Conservation (phyloP, 2,329 filamentous ascomycete genomes). For the Apiospora phragmitis region DNA sequence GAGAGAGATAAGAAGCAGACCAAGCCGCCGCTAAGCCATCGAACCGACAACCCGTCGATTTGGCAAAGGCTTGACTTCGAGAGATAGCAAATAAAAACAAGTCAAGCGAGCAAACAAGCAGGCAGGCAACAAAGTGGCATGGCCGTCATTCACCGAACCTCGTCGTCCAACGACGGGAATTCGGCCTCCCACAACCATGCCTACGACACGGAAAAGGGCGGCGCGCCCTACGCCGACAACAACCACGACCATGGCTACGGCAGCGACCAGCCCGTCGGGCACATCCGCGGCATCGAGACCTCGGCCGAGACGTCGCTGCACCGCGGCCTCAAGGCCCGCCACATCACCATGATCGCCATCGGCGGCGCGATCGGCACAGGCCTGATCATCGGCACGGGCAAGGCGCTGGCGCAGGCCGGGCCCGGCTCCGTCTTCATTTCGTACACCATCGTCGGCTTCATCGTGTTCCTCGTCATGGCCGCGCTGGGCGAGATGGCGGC, state of each 20-base stretch:
- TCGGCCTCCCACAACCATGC: conserved; percentile 12
- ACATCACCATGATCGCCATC: conserved; percentile 66
- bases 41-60: background rate
- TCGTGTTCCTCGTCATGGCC: conserved; percentile 82
- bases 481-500: conserved; percentile 82
- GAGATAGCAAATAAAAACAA: background rate
- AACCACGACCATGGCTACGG: conserved; percentile 26
- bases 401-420: conserved; percentile 52
- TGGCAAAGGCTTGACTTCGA: background rate
- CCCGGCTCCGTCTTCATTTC: conserved; percentile 72
- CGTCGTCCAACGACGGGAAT: conserved; percentile 29
- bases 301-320: conserved; percentile 48
- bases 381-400: conserved; percentile 69
- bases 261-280: conserved; percentile 22
- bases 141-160: conserved; percentile 30
- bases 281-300: conserved; percentile 51
- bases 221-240: conserved; percentile 23
- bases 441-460: conserved; percentile 66
- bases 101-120: background rate
- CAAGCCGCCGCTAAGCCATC: background rate
- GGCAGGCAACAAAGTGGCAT: background rate
- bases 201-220: conserved; percentile 26
- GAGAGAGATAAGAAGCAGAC: background rate
- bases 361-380: conserved; percentile 75
- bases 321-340: conserved; percentile 54